Conservation (phyloP, 768 basidiomycete species). For the Ramaria rubella region DNA sequence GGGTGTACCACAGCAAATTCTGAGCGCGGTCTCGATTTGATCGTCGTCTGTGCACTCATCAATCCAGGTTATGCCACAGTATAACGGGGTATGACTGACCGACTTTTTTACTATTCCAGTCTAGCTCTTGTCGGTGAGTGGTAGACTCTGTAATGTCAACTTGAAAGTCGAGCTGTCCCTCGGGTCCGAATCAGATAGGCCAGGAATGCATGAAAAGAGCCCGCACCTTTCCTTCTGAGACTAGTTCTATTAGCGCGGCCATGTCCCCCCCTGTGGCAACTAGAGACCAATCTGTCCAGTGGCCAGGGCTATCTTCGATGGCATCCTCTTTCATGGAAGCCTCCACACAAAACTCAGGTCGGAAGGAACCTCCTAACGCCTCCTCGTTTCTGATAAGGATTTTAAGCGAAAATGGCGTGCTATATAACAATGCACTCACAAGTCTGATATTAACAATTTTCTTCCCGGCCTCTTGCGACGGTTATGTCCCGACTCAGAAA, state of each 20-base stretch:
- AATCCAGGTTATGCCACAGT: background rate
- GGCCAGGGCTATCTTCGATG: conserved; percentile 39
- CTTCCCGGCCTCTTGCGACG: conserved; percentile 64
- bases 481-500: conserved; percentile 63
- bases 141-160: conserved; percentile 61
- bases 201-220: background rate
- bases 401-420: background rate
- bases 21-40: conserved; percentile 59
- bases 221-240: conserved; percentile 70
- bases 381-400: conserved; percentile 51
- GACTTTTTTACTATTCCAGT: conserved; percentile 88
- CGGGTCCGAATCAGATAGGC: background rate
- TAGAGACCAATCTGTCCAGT: conserved; percentile 74
- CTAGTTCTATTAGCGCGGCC: conserved; percentile 68
- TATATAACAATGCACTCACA: conserved; percentile 29
- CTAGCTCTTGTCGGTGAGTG: conserved; percentile 47
- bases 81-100: conserved; percentile 36
- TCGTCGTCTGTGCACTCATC: conserved; percentile 57
- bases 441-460: conserved; percentile 69
- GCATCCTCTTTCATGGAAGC: conserved; percentile 58
- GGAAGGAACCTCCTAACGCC: conserved; percentile 55
- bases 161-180: conserved; percentile 57
- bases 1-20: conserved; percentile 26
- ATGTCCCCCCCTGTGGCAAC: conserved; percentile 76
- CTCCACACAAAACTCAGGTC: conserved; percentile 64